Percentiles rank a stretch among this genome's conserved stretches.
These are phyloP conservation scores for Purshia tridentata DNA, from an alignment of 306 rosid species.

Conservation along the genomic window DNA sequence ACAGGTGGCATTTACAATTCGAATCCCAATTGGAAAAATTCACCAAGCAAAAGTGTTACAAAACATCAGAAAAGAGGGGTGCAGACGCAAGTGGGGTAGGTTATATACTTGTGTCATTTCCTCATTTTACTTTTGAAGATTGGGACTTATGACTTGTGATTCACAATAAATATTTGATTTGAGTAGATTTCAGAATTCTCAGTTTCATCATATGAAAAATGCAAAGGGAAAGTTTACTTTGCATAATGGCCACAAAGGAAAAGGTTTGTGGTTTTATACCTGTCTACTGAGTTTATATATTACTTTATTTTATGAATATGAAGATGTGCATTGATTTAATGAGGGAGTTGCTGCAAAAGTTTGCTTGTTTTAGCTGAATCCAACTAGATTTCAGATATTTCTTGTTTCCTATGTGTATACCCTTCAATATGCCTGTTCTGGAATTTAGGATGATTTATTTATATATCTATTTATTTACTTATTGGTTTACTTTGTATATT, in stretches of 20 bases:
- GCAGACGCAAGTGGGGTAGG: constrained; percentile 44
- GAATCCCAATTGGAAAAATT: constrained; percentile 50
- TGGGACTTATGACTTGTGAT: constrained; percentile 11
- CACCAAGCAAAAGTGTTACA: constrained; percentile 42
- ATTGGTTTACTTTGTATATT: neutral
- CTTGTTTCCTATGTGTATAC: neutral
- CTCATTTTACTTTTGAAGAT: constrained; percentile 13
- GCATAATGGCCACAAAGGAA: constrained; percentile 42
- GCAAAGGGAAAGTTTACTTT: constrained; percentile 44
- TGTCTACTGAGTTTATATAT: constrained; percentile 13
- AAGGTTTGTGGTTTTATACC: constrained; percentile 52
- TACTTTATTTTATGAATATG: neutral
- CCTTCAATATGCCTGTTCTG: neutral
- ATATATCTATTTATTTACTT: neutral
- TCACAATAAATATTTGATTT: constrained; percentile 26
- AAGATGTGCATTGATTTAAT: neutral
- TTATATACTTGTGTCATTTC: constrained; percentile 9
- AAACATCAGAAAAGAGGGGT: constrained; percentile 52
- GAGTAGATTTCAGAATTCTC: constrained; percentile 72
- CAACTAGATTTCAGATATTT: neutral
- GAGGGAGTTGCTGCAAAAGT: neutral
- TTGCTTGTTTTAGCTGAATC: neutral
- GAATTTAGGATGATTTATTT: neutral
- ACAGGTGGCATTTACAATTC: constrained; percentile 41
- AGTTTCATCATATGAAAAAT: constrained; percentile 46